Base-by-base conservation (phyloP, 2,329 filamentous ascomycete genomes). In the Colletotrichum acutatum region DNA sequence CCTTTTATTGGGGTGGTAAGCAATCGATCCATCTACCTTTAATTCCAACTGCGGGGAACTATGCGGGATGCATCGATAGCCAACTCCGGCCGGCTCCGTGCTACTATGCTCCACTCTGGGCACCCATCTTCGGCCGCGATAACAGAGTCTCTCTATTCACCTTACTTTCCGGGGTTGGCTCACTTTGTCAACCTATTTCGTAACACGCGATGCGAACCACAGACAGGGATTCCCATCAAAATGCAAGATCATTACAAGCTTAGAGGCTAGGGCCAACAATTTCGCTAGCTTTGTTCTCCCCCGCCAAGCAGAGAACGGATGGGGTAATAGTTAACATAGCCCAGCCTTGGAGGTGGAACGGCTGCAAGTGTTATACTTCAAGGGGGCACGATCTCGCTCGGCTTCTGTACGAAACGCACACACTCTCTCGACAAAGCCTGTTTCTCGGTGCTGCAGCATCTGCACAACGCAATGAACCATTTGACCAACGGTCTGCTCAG, bases 321-420 rank as follows among this genome's bases (percentile, higher is more conserved):
- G 66, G 60, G 54, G 46, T 22, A 37, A n/a, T 24, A 37, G 24
- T 24, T 34, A 63, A 53, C 56, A 71, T 59, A 62, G 49, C 66
- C 34, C 32, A 65, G 60, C 46, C 60, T 70, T 60, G 66, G 65
- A 12, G 16, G 54, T 61, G 70, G 60, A 57, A 69, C 58, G 37
- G 30, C 54, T 65, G 60, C 53, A 65, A 63, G 66, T 46, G 30
- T 70, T 71, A 70, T 70, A 72, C 71, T 72, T 71, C 71, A 72
- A 72, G 71, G 71, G 71, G 71, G 71, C 66, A 72, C 66, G 34
- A 64, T 65, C 46, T 72, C 70, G 70, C 70, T 72, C 66, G 70
- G 71, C 46, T 66, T 53, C 22, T 52, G 60, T 56, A 65, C 56
- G 56, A 72, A 72, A 64, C 71, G 71, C 71, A 72, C 71, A 70